Evolutionary conservation across 495 filamentous ascomycete genomes (phyloP).

Genomic region (Xeromyces bisporus): DNA sequence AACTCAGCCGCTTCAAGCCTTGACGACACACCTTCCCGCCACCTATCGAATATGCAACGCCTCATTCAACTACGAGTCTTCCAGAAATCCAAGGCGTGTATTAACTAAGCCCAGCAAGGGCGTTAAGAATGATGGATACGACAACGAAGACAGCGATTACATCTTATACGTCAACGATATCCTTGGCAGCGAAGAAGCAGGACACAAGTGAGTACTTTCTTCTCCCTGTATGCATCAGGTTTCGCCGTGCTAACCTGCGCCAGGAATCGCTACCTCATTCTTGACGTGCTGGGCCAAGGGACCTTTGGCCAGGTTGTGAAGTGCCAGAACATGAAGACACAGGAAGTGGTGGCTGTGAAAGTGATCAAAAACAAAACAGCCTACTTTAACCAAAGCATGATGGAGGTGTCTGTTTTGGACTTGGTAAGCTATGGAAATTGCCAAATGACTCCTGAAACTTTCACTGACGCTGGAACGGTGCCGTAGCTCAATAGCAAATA

Average conservation of each 20-base stretch:
- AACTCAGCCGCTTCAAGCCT: slow-evolving; percentile 87
- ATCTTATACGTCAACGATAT: slow-evolving; percentile 99
- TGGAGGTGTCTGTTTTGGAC: slow-evolving; percentile 98
- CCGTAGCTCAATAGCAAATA: slow-evolving; percentile 85
- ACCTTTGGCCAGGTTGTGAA: slow-evolving; percentile 99
- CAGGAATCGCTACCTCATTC: slow-evolving; percentile 93
- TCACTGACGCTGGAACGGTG: slow-evolving; percentile 10
- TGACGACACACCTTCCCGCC: slow-evolving; percentile 82
- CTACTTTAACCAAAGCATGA: slow-evolving; percentile 99
- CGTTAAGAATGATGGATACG: slow-evolving; percentile 95
- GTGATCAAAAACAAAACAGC: slow-evolving; percentile 98
- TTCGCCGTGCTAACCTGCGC: slow-evolving; percentile 4
- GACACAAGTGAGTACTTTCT: slow-evolving; percentile 59
- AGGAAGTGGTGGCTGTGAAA: slow-evolving; percentile 97
- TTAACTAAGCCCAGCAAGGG: slow-evolving; percentile 99
- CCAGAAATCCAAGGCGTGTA: slow-evolving; percentile 89
- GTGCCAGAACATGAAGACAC: slow-evolving; percentile 94
- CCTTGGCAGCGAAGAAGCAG: slow-evolving; percentile 89
- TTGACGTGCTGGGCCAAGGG: slow-evolving; percentile 94
- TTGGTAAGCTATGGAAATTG: too few species aligned
- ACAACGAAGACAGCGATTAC: slow-evolving; percentile 99
- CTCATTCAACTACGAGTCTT: slow-evolving; percentile 96
- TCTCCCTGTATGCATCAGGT: background rate
- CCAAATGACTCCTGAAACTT: too few species aligned
- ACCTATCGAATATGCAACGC: slow-evolving; percentile 99